Percentiles rank a stretch among this genome's conserved stretches.
Evolutionary conservation across 495 filamentous ascomycete species (phyloP).

Genomic region (Penicillium roqueforti): DNA sequence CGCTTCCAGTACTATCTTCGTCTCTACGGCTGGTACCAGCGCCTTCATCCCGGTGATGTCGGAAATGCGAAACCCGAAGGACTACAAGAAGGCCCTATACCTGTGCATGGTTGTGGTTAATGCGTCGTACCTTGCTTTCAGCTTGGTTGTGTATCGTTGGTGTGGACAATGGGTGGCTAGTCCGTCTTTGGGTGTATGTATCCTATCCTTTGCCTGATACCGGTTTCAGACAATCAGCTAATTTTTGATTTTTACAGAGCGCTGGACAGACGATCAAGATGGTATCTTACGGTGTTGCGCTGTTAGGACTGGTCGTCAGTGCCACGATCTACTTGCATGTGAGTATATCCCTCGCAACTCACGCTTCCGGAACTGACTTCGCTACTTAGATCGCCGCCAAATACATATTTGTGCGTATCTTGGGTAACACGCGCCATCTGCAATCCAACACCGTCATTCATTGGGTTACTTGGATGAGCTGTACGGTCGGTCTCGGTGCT

Average conservation of each 20-base stretch:
- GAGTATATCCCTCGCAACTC: not conserved
- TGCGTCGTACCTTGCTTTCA: constrained; percentile 52
- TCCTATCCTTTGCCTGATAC: not conserved
- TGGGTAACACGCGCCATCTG: constrained; percentile 47
- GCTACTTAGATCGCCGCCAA: constrained; percentile 39
- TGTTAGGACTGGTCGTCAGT: constrained; percentile 51
- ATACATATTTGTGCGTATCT: constrained; percentile 58
- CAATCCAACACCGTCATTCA: constrained; percentile 46
- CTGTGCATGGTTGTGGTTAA: constrained; percentile 57
- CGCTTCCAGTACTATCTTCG: constrained; percentile 36
- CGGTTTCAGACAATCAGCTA: not conserved
- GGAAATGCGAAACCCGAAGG: constrained; percentile 64
- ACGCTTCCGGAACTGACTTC: not conserved
- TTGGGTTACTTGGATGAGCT: constrained; percentile 48
- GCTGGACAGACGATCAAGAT: constrained; percentile 59
- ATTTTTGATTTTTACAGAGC: constrained; percentile 27
- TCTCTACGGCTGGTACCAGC: constrained; percentile 53
- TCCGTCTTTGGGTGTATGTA: constrained; percentile 56
- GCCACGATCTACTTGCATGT: constrained; percentile 60
- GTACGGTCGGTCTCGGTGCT: constrained; percentile 49
- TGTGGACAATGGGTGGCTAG: constrained; percentile 62
- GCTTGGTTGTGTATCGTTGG: constrained; percentile 59
- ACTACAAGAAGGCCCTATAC: constrained; percentile 60
- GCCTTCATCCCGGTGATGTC: constrained; percentile 70
- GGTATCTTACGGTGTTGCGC: constrained; percentile 65